phyloP scores from a whole-genome alignment of 2,329 filamentous ascomycete genomes.

The Ceratocystis cacaofunesta region DNA sequence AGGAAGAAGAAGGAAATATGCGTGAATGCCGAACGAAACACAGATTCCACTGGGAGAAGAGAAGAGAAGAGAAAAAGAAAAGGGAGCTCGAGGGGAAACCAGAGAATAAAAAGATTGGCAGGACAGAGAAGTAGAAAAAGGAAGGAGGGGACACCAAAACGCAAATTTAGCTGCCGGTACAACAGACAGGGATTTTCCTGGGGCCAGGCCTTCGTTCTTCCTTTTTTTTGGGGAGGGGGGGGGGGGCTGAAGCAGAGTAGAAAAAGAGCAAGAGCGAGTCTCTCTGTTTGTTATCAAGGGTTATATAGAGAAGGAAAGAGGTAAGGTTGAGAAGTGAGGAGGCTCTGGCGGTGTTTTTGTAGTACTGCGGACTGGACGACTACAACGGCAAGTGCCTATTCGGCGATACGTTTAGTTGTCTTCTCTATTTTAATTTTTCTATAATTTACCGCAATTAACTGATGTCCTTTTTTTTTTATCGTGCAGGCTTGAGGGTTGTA shows the following conservation, averaged over 20 bases:
- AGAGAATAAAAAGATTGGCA: neutral
- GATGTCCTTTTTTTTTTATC: neutral
- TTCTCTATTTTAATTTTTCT: neutral
- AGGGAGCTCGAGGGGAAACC: neutral
- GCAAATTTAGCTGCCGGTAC: neutral
- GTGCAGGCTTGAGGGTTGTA: neutral
- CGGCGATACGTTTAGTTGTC: neutral
- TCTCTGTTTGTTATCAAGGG: neutral
- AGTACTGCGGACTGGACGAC: neutral
- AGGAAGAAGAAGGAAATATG: neutral
- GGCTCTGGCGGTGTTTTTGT: neutral
- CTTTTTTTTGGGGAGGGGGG: neutral
- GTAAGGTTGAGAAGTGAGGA: neutral
- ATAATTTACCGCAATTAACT: neutral
- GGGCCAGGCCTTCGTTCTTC: neutral
- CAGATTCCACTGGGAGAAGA: neutral
- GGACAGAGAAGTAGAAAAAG: conserved; percentile 1
- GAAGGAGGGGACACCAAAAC: neutral
- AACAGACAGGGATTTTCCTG: conserved; percentile 5
- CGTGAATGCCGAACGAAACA: neutral
- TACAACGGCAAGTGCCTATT: neutral
- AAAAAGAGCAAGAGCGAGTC: neutral
- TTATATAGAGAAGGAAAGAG: neutral
- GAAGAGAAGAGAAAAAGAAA: conserved; percentile 1
- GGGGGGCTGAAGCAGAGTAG: neutral